Percentiles rank a stretch among this genome's conserved stretches.
Evolutionary conservation across 805 yeast species (phyloP).

Genomic region (Cyberlindnera euphorbiae): DNA sequence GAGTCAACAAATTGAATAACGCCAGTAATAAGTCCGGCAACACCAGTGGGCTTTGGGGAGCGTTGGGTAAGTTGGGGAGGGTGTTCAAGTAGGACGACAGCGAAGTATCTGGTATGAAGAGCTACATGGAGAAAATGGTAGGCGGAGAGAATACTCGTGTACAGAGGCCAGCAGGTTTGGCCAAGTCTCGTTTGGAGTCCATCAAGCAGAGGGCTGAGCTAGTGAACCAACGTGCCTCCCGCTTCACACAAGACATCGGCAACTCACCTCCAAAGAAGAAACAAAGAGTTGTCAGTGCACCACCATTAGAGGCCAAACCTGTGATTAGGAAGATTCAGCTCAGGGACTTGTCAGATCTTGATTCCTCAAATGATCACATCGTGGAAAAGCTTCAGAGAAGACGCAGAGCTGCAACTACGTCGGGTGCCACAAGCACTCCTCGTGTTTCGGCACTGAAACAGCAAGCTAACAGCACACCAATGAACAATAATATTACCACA

Average conservation of each 20-base stretch:
- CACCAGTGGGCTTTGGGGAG: constrained; percentile 8
- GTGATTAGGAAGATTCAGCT: constrained; percentile 4
- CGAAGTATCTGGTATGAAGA: constrained; percentile 21
- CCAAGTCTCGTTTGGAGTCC: constrained; percentile 5
- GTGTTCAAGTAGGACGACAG: constrained; percentile 13
- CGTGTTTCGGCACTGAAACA: too few species aligned
- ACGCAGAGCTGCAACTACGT: too few species aligned
- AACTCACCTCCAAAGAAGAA: constrained; percentile 13
- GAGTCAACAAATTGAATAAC: constrained; percentile 6
- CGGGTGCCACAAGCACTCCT: too few species aligned
- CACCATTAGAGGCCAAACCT: constrained; percentile 1
- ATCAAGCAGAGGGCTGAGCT: constrained; percentile 13
- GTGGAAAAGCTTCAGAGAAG: constrained; percentile 1
- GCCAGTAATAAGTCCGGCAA: constrained; percentile 8
- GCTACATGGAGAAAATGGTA: constrained; percentile 22
- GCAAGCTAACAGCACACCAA: too few species aligned
- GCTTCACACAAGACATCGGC: constrained; percentile 15
- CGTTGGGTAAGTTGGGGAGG: constrained; percentile 20
- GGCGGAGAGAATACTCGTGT: neutral
- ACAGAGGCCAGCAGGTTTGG: constrained; percentile 13
- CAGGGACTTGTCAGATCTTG: constrained; percentile 13
- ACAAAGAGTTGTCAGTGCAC: constrained; percentile 3
- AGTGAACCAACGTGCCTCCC: constrained; percentile 16
- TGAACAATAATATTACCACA: too few species aligned
- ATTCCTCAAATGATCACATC: constrained; percentile 8